A percentile compares a stretch with the other conserved stretches of the same genome.
phyloP scores from a whole-genome alignment of 2,329 filamentous ascomycete species.

The Ophiocordyceps australis region DNA sequence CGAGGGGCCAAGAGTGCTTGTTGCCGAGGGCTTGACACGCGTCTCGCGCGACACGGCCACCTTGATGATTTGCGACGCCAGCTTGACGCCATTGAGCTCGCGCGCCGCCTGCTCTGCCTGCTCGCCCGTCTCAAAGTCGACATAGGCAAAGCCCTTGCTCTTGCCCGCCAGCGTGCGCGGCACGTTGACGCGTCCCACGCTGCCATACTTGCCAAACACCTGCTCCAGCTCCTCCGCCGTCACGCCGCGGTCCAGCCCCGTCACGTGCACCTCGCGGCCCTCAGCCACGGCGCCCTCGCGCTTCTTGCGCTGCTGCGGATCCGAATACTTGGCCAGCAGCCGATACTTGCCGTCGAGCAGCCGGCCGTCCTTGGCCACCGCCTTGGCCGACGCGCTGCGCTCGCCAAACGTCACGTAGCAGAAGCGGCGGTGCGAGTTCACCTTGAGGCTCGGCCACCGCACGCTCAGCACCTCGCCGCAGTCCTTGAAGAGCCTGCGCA shows the following conservation, averaged over 20 bases:
- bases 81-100: slow-evolving; percentile 51
- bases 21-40: slow-evolving; percentile 36
- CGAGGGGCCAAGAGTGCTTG: slow-evolving; percentile 13
- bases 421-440: slow-evolving; percentile 75
- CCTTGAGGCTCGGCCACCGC: slow-evolving; percentile 82
- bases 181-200: slow-evolving; percentile 53
- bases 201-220: slow-evolving; percentile 60
- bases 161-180: slow-evolving; percentile 48
- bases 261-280: slow-evolving; percentile 69
- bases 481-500: slow-evolving; percentile 49
- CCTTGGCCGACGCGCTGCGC: slow-evolving; percentile 47
- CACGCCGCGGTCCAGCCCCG: slow-evolving; percentile 42
- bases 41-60: slow-evolving; percentile 42
- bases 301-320: slow-evolving; percentile 60
- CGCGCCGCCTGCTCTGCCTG: slow-evolving; percentile 48
- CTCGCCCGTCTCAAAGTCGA: slow-evolving; percentile 56
- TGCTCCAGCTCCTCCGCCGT: slow-evolving; percentile 51
- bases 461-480: slow-evolving; percentile 74
- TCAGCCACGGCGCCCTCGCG: slow-evolving; percentile 72
- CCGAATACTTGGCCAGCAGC: slow-evolving; percentile 66
- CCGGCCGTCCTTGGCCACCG: slow-evolving; percentile 55
- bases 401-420: slow-evolving; percentile 87
- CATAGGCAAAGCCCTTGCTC: slow-evolving; percentile 62
- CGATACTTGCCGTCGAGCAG: slow-evolving; percentile 49
- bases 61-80: slow-evolving; percentile 47